phyloP scores from a whole-genome alignment of 495 filamentous ascomycete genomes.

The Penicillium atrosanguineum region DNA sequence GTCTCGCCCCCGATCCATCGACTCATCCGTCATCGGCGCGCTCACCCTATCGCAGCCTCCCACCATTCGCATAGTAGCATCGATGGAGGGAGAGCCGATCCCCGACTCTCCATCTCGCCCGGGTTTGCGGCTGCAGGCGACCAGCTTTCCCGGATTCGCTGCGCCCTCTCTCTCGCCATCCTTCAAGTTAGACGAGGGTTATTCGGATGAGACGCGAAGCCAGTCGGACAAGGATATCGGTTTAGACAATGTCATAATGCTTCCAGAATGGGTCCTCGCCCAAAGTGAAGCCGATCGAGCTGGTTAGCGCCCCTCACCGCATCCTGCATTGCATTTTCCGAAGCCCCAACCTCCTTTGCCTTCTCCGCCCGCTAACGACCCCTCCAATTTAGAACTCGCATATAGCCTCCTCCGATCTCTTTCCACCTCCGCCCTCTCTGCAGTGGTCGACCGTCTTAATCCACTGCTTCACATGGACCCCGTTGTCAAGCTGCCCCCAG shows the following conservation, averaged over 20 bases:
- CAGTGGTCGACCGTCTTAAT: constrained; percentile 73
- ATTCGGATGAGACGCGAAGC: constrained; percentile 62
- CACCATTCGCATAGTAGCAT: constrained; percentile 2
- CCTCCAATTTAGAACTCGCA: constrained; percentile 40
- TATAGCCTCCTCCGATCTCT: constrained; percentile 65
- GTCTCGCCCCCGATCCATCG: not conserved
- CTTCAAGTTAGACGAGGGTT: constrained; percentile 62
- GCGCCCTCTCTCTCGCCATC: constrained; percentile 39
- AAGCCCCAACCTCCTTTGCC: constrained; percentile 6
- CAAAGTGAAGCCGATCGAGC: constrained; percentile 54
- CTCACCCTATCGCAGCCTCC: not conserved
- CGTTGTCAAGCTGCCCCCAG: constrained; percentile 75
- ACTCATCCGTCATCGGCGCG: not conserved
- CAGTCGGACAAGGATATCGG: constrained; percentile 45
- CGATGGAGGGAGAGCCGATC: constrained; percentile 35
- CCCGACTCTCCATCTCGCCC: constrained; percentile 21
- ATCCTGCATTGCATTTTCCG: not conserved
- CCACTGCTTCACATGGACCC: constrained; percentile 91
- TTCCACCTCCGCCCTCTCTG: constrained; percentile 69
- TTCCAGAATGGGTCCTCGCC: constrained; percentile 53
- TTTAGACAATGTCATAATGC: constrained; percentile 39
- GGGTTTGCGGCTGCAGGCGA: constrained; percentile 25
- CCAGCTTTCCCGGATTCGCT: constrained; percentile 25
- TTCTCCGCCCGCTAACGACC: constrained; percentile 8
- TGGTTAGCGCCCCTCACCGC: constrained; percentile 36